Evolutionary conservation across 139 green algal species (phyloP), one percentile per base, ranked within the genome.

Genomic region (Chlorella sp.): DNA sequence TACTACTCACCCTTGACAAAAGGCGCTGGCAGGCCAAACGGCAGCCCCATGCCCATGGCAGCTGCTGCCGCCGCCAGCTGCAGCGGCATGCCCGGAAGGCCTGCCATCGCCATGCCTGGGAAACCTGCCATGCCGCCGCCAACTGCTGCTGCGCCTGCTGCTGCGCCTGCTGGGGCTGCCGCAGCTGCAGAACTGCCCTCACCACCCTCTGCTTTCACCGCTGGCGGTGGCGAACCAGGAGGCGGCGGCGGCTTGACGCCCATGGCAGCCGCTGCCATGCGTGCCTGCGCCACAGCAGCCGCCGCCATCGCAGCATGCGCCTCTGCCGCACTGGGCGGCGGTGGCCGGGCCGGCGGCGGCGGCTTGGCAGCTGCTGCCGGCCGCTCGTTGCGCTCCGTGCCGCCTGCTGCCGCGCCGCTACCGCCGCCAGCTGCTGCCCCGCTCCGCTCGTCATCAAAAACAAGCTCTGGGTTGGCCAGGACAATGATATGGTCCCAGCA

Each of bases 401-500:
- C 44, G 7, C 7, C 44, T 55, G 44, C 36, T 64, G 25, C 60
- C 25, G 23, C 38, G 36, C 25, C 60, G 41, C 32, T n/a, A 64
- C 51, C 64, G 41, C 34, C 44, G 28, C 60, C 56, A 17, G 30
- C 41, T 38, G 44, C 55, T 44, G 26, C 71, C 74, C 30, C 70
- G 39, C 56, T 21, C 26, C 70, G 18, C 16, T 80, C 63, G 5
- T 82, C 82, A 4, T 68, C 47, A 74, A 89, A 89, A 1, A 80
- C 68, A 1, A 90, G 20, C 44, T 88, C 82, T 38, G 57, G 44
- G 26, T 81, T 85, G 17, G 87, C 79, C 38, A 90, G 60, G 41
- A 88, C 56, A 28, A 90, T 68, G 39, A 74, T 80, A 78, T 90
- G 82, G 55, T 90, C 87, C 87, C 74, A 84, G 78, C 63, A 51